phyloP scores from a whole-genome alignment of 805 yeast species.

The Ogataea pini region DNA sequence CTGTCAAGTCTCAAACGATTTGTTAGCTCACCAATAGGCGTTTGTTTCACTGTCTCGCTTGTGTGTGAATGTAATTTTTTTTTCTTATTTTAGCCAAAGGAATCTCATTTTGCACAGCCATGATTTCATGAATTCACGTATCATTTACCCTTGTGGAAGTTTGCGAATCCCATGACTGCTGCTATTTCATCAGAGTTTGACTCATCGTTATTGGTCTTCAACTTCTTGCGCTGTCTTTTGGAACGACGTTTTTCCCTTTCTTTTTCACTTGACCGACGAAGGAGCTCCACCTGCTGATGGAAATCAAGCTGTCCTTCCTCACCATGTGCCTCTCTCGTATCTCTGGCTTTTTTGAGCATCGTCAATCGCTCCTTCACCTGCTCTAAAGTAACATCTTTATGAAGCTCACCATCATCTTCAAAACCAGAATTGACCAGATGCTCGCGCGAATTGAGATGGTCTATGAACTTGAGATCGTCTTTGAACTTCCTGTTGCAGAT shows the following conservation, averaged over 20 bases:
- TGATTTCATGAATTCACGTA: not conserved
- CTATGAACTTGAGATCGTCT: constrained; percentile 78
- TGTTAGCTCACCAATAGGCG: constrained; percentile 1
- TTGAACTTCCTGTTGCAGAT: constrained; percentile 77
- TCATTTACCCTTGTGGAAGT: constrained; percentile 11
- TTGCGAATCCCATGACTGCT: constrained; percentile 34
- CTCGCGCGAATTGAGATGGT: constrained; percentile 77
- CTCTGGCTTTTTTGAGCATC: constrained; percentile 35
- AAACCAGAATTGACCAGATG: constrained; percentile 52
- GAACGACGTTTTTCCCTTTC: constrained; percentile 33
- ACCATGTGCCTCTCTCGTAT: constrained; percentile 17
- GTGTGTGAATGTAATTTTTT: not conserved
- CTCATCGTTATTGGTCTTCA: constrained; percentile 18
- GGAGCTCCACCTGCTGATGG: constrained; percentile 41
- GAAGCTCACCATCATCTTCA: constrained; percentile 19
- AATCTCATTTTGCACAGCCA: not conserved
- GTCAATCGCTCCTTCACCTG: constrained; percentile 47
- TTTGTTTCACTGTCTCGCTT: not conserved
- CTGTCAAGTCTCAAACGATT: not conserved
- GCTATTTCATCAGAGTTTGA: constrained; percentile 14
- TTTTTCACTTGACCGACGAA: constrained; percentile 41
- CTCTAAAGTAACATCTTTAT: constrained; percentile 46
- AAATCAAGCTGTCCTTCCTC: constrained; percentile 34
- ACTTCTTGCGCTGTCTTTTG: constrained; percentile 28
- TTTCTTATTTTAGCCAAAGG: not conserved